These are phyloP conservation scores for Pistacia integerrima DNA, from an alignment of 345 rosid species.

Conservation along the genomic window DNA sequence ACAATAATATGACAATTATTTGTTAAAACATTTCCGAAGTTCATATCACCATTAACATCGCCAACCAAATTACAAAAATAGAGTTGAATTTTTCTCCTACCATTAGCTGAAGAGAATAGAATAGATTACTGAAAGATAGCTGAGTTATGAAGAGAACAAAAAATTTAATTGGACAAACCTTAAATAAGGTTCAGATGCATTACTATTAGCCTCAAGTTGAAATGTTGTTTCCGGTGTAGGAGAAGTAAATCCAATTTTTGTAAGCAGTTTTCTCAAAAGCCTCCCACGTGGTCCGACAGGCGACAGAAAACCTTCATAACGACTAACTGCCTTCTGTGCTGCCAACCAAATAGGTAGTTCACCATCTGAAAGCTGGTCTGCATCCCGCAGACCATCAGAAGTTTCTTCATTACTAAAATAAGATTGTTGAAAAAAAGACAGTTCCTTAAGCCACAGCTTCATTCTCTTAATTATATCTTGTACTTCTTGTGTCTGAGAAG, in stretches of 20 bases:
- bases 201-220: constrained; percentile 49
- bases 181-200: constrained; percentile 70
- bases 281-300: constrained; percentile 87
- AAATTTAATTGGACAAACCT: constrained; percentile 48
- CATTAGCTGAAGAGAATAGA: not conserved
- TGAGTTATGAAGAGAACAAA: not conserved
- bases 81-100: not conserved
- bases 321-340: constrained; percentile 90
- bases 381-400: constrained; percentile 40
- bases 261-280: constrained; percentile 74
- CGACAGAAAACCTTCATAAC: constrained; percentile 83
- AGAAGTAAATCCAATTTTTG: constrained; percentile 68
- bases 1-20: not conserved
- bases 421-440: constrained; percentile 55
- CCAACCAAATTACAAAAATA: not conserved
- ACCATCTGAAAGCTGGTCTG: constrained; percentile 51
- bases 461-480: constrained; percentile 53
- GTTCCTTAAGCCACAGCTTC: constrained; percentile 65
- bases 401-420: constrained; percentile 44
- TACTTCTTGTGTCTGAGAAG: constrained; percentile 49
- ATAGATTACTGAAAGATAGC: constrained; percentile 2
- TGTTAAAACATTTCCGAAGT: not conserved
- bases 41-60: not conserved
- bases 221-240: constrained; percentile 62
- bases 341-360: constrained; percentile 89